These are phyloP conservation scores for Fusarium sp. DNA, from an alignment of 2,329 filamentous ascomycete species.

Conservation along the genomic window DNA sequence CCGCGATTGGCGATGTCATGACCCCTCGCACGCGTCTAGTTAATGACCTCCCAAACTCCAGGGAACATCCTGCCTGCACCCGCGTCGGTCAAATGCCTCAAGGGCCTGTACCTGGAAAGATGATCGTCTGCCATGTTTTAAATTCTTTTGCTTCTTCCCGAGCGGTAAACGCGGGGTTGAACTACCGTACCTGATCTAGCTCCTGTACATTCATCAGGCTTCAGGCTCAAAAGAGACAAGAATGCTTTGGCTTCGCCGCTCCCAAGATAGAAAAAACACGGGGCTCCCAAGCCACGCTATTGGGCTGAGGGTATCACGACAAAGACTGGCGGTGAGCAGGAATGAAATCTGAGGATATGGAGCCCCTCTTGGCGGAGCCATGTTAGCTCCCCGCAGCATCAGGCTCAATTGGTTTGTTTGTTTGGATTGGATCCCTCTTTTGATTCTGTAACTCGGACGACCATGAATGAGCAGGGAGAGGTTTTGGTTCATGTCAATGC, in stretches of 20 bases:
- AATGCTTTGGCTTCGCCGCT: conserved; percentile 27
- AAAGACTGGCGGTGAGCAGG: conserved; percentile 34
- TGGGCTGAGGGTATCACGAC: conserved; percentile 35
- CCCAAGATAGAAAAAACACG: conserved; percentile 31
- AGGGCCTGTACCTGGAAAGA: conserved; percentile 25
- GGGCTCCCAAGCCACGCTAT: conserved; percentile 31
- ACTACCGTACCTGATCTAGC: conserved; percentile 22
- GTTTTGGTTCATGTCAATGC: conserved; percentile 7
- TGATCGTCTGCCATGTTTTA: conserved; percentile 23
- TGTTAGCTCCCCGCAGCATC: conserved; percentile 22
- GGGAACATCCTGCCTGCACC: conserved; percentile 38
- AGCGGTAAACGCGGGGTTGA: conserved; percentile 43
- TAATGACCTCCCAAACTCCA: conserved; percentile 11
- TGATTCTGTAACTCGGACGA: conserved; percentile 36
- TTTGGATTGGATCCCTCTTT: conserved; percentile 16
- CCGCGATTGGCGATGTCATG: conserved; percentile 41
- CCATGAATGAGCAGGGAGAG: conserved; percentile 7
- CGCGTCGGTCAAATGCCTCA: conserved; percentile 35
- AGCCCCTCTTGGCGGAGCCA: conserved; percentile 18
- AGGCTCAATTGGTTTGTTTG: conserved; percentile 33
- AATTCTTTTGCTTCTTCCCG: conserved; percentile 5
- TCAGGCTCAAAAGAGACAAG: neutral
- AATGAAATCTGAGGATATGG: neutral
- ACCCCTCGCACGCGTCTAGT: conserved; percentile 19
- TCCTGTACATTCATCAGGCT: neutral